A percentile compares a stretch with the other conserved stretches of the same genome.
phyloP scores from a whole-genome alignment of 352 stramenopile species.

The Pythium utonaiense region DNA sequence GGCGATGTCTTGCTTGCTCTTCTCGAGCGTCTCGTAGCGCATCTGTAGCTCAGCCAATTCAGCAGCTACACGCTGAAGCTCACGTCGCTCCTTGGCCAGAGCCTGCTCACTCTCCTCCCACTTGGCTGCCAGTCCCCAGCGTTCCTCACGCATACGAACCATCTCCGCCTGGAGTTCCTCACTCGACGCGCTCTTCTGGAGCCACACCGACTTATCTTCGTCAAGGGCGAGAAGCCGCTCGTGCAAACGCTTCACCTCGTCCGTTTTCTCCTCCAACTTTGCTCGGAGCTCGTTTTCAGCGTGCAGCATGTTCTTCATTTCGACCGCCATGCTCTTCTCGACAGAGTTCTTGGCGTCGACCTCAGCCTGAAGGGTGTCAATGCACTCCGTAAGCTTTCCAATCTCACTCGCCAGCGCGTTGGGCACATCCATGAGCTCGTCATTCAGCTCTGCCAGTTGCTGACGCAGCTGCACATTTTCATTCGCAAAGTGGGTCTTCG shows the following conservation, averaged over 20 bases:
- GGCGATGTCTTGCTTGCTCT: constrained; percentile 22
- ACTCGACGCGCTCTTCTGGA: constrained; percentile 24
- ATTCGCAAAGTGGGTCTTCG: constrained; percentile 11
- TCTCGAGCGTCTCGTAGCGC: constrained; percentile 16
- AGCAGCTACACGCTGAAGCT: constrained; percentile 17
- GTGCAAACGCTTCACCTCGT: constrained; percentile 12
- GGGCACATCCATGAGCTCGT: constrained; percentile 38
- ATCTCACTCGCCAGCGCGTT: constrained; percentile 29
- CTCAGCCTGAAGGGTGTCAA: constrained; percentile 28
- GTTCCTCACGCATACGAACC: constrained; percentile 24
- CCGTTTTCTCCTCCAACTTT: constrained; percentile 6
- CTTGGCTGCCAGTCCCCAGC: constrained; percentile 20
- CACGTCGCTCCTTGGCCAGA: constrained; percentile 20
- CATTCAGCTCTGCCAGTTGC: constrained; percentile 32
- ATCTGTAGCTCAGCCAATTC: constrained; percentile 9
- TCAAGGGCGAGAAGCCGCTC: constrained; percentile 17
- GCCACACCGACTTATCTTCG: constrained; percentile 22
- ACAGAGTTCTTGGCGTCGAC: constrained; percentile 27
- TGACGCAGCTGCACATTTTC: constrained; percentile 21
- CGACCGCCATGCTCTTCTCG: constrained; percentile 19
- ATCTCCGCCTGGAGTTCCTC: constrained; percentile 27
- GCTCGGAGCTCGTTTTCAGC: background rate
- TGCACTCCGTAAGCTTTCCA: constrained; percentile 28
- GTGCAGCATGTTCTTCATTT: constrained; percentile 15
- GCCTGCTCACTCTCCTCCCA: constrained; percentile 21